Base-by-base conservation (phyloP, 768 basidiomycete genomes). In the Pilatotrama ljubarskyi region DNA sequence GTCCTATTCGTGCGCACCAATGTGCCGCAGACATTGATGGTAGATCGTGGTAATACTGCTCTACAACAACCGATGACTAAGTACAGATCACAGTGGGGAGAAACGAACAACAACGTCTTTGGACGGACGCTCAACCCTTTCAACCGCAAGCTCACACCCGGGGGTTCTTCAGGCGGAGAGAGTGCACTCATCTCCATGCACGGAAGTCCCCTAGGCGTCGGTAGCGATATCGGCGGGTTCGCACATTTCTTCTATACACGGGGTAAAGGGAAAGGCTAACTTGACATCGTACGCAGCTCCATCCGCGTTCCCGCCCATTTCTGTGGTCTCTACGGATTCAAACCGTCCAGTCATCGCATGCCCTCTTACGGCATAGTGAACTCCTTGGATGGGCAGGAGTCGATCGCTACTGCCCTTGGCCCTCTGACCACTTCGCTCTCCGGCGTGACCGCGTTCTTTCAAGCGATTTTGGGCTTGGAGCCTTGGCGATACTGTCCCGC, bases 101-200 rank as follows among this genome's bases (percentile, higher is more conserved):
- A 66, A 52, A 66, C 66, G 4, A 25, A 61, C 51, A 59, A 75
- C 72, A 14, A 76, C 59, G 69, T 78, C 13, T 82, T 73, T 51
- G 79, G 78, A 0, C 70, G 76, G 9, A 80, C 80, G 2, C 36
- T 65, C n/a, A 78, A 79, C 51, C 79, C 79, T 0, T 70, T 68
- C 57, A 77, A 78, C 61, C 65, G 71, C 14, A 48, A 29, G 15
- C 47, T 64, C 18, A 66, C 66, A 4, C 55, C 60, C 24, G 66
- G 91, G 3, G 93, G 93, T 1, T 93, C 90, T 0, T 89, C 87
- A 1, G 93, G 93, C 1, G 93, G 92, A 29, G 93, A 94, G 73
- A 86, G 87, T 29, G 88, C 91, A 0, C 77, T 94, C 3, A 67
- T 93, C 38, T 83, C 83, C 70, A 65, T 77, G 69, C 75, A 72